These are phyloP conservation scores for Ophiostoma montium DNA, from an alignment of 2,329 filamentous ascomycete species.

Conservation along the genomic window DNA sequence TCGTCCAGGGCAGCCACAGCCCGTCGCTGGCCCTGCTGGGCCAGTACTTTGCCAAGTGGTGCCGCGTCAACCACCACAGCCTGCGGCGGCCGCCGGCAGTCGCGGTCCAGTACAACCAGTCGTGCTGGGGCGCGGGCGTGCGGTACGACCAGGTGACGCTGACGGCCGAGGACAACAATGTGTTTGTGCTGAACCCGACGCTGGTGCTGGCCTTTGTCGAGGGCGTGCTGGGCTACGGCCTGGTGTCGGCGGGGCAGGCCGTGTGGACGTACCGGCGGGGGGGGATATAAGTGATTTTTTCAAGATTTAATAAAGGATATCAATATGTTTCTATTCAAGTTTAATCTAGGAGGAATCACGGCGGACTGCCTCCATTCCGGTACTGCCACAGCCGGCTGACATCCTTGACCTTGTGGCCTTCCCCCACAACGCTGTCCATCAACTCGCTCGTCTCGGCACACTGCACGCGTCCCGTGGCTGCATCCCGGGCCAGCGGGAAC, in stretches of 20 bases:
- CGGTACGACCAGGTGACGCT: conserved; percentile 30
- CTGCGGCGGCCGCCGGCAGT: conserved; percentile 25
- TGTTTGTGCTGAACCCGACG: conserved; percentile 26
- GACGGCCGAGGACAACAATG: conserved; percentile 19
- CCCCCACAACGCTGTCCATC: conserved; percentile 42
- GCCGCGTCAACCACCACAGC: conserved; percentile 27
- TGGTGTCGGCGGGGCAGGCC: conserved; percentile 12
- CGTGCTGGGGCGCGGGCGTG: conserved; percentile 29
- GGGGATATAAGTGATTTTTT: too few relatives aligned
- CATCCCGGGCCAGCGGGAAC: conserved; percentile 37
- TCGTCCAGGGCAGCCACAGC: conserved; percentile 33
- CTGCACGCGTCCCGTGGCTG: conserved; percentile 25
- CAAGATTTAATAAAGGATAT: conserved; percentile 2
- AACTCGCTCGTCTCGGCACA: conserved; percentile 27
- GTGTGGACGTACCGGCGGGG: conserved; percentile 12
- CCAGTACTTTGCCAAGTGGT: conserved; percentile 34
- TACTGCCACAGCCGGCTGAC: conserved; percentile 50
- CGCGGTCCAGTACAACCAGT: conserved; percentile 28
- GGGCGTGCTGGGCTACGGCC: conserved; percentile 30
- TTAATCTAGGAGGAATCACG: conserved; percentile 17
- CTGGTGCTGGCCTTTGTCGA: conserved; percentile 32
- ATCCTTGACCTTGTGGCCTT: conserved; percentile 39
- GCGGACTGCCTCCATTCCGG: conserved; percentile 41
- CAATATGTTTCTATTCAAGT: not conserved
- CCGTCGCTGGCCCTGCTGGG: conserved; percentile 29